Evolutionary conservation across 2,329 filamentous ascomycete genomes (phyloP).

Genomic region (Daldinia eschscholtzii): DNA sequence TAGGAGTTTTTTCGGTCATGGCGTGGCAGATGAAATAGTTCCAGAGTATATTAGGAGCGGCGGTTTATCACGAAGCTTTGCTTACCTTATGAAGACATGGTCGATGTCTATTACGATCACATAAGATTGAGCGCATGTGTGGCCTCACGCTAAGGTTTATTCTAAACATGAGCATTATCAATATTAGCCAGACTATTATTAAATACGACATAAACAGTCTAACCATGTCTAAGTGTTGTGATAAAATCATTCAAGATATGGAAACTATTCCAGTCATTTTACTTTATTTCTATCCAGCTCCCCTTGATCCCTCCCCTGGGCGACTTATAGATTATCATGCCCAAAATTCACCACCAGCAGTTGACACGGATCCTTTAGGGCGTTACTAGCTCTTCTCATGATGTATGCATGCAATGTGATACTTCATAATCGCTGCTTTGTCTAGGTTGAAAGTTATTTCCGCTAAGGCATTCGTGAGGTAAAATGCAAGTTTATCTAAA

Average conservation of each 20-base stretch:
- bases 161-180: not conserved
- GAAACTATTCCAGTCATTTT: not conserved
- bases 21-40: constrained; percentile 1
- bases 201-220: not conserved
- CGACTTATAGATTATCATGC: too few species aligned
- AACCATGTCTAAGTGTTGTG: not conserved
- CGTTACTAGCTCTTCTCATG: too few species aligned
- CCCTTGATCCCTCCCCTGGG: not conserved
- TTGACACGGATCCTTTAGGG: too few species aligned
- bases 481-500: too few species aligned
- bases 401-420: too few species aligned
- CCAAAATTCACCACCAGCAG: too few species aligned
- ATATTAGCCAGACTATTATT: not conserved
- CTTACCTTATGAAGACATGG: not conserved
- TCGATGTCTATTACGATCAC: not conserved
- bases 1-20: constrained; percentile 24
- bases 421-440: too few species aligned
- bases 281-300: not conserved
- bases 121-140: not conserved
- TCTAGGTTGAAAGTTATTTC: too few species aligned
- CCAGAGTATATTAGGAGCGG: not conserved
- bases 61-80: not conserved
- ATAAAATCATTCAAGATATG: not conserved
- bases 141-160: not conserved
- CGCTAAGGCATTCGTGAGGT: too few species aligned